These are phyloP conservation scores for Cucurbita argyrosperma DNA, from an alignment of 306 rosid species.

Conservation along the genomic window DNA sequence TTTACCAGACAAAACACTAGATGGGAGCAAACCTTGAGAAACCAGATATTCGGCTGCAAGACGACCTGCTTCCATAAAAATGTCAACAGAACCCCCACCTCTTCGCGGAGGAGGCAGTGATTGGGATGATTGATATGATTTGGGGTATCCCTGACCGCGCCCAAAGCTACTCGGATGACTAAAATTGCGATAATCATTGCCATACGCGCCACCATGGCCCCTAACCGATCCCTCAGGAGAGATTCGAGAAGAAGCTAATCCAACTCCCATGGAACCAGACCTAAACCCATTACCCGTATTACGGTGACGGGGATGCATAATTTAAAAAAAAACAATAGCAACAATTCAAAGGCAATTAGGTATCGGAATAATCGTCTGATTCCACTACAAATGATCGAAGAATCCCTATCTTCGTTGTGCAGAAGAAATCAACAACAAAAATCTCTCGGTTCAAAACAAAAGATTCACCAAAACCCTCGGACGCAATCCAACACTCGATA, in stretches of 20 bases:
- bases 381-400: background rate
- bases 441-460: background rate
- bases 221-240: constrained; percentile 29
- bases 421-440: background rate
- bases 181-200: constrained; percentile 17
- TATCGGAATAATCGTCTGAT: background rate
- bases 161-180: constrained; percentile 29
- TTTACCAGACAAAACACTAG: constrained; percentile 35
- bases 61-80: constrained; percentile 84
- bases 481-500: background rate
- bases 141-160: constrained; percentile 26
- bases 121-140: constrained; percentile 24
- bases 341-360: background rate
- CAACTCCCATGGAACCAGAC: constrained; percentile 34
- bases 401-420: background rate
- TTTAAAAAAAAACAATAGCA: background rate
- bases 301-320: constrained; percentile 33
- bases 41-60: constrained; percentile 86
- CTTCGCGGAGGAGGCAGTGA: constrained; percentile 17
- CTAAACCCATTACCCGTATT: constrained; percentile 51
- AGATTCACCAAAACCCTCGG: background rate
- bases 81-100: constrained; percentile 19
- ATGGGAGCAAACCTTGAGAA: constrained; percentile 65
- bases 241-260: constrained; percentile 23
- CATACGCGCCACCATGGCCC: constrained; percentile 17